A percentile compares a stretch with the other conserved stretches of the same genome.
These are phyloP conservation scores for Cutaneotrichosporon cyanovorans DNA, from an alignment of 1,284 basidiomycete genomes.

Conservation along the genomic window DNA sequence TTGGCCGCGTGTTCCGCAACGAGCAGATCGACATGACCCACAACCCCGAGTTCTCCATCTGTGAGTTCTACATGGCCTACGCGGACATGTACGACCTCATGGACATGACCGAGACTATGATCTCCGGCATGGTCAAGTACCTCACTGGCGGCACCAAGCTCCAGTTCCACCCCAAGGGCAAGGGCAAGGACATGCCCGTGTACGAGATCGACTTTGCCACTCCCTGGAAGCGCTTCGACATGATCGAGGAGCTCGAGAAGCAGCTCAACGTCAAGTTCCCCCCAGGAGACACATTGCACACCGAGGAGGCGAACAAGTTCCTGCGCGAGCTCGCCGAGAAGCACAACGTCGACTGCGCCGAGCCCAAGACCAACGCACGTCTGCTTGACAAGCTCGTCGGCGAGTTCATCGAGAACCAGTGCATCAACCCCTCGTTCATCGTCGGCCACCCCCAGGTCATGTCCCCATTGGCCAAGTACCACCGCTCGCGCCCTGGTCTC, in stretches of 20 bases:
- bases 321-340: conserved; percentile 75
- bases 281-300: conserved; percentile 81
- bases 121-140: conserved; percentile 86
- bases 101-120: conserved; percentile 89
- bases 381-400: conserved; percentile 98
- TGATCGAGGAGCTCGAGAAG: conserved; percentile 94
- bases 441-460: conserved; percentile 99
- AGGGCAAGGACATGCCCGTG: conserved; percentile 58
- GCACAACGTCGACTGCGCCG: conserved; percentile 96
- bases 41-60: conserved; percentile 96
- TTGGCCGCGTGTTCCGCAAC: conserved; percentile 96
- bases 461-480: conserved; percentile 96
- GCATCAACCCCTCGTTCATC: conserved; percentile 94
- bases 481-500: conserved; percentile 83
- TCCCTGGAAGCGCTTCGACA: conserved; percentile 99
- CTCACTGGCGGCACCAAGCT: conserved; percentile 78
- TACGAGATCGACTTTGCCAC: conserved; percentile 81
- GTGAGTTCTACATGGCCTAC: conserved; percentile 99
- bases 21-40: conserved; percentile 98
- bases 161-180: conserved; percentile 87
- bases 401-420: conserved; percentile 94
- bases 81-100: conserved; percentile 99
- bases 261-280: conserved; percentile 91
- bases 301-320: conserved; percentile 81
- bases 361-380: conserved; percentile 91